Evolutionary conservation across 2,329 filamentous ascomycete species (phyloP).

Genomic region (Zasmidium cellare): DNA sequence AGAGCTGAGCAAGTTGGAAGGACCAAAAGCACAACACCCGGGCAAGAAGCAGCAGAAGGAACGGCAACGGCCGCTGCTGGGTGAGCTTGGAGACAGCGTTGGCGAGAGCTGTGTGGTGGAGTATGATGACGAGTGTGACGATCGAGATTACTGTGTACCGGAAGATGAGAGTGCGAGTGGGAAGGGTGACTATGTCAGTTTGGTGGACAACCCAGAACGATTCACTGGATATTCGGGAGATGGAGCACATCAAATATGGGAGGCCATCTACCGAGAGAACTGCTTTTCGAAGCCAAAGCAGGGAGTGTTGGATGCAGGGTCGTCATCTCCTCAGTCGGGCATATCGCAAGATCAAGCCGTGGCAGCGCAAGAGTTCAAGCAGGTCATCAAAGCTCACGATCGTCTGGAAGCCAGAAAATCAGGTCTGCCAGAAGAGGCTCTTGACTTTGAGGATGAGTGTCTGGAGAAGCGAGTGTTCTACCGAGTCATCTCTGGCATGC

Average conservation of each 20-base stretch:
- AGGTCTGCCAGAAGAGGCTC: conserved; percentile 55
- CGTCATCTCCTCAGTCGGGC: conserved; percentile 30
- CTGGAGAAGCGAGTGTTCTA: conserved; percentile 99
- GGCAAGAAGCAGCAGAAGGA: conserved; percentile 71
- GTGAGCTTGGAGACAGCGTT: conserved; percentile 78
- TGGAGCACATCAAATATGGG: conserved; percentile 88
- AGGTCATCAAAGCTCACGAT: conserved; percentile 61
- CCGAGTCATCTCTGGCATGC: conserved; percentile 93
- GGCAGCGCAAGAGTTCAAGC: conserved; percentile 62
- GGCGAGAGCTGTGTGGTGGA: conserved; percentile 96
- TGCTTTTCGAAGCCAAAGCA: conserved; percentile 66
- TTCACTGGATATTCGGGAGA: conserved; percentile 92
- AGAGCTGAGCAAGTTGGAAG: conserved; percentile 88
- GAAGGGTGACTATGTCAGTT: conserved; percentile 94
- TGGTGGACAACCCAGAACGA: conserved; percentile 88
- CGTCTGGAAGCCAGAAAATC: conserved; percentile 57
- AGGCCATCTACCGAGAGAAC: conserved; percentile 95
- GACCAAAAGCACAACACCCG: conserved; percentile 87
- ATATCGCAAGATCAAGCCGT: conserved; percentile 49
- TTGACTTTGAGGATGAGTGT: conserved; percentile 87
- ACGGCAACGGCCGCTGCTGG: conserved; percentile 72
- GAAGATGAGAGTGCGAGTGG: conserved; percentile 85
- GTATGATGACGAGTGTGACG: conserved; percentile 95
- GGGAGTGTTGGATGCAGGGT: conserved; percentile 20
- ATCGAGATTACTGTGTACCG: conserved; percentile 93